Evolutionary conservation across 2,329 filamentous ascomycete species (phyloP), one percentile per base, ranked within the genome.

Genomic region (Hypoxylon sp.): DNA sequence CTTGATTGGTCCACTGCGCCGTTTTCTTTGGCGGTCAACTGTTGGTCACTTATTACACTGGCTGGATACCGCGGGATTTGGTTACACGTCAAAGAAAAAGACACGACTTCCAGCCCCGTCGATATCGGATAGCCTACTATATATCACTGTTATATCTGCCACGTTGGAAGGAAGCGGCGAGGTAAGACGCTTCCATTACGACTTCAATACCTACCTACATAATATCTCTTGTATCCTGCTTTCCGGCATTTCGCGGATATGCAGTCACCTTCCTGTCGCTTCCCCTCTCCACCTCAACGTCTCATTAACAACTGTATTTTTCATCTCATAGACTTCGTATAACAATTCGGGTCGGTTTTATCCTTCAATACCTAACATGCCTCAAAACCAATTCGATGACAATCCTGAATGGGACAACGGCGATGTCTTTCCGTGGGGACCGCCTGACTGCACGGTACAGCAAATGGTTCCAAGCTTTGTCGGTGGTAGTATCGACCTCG

Each of bases 21-120:
- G 13, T 57, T 51, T 45, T 41, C 34, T 52, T 25, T 59, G 49
- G 67, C 60, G 63, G 67, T 69, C 67, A 62, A 46, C 48, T 52
- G 56, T 38, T 60, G 43, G 53, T 48, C 58, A 25, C 10, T 46
- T 46, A 52, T 61, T 50, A 51, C 45, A 48, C 49, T 49, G 46
- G 45, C 34, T 49, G 36, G 59, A 60, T 53, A 51, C 56, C 14
- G 56, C 43, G 23, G 46, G 49, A 60, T 64, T 57, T 53, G 61
- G 49, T 23, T 58, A 59, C 28, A 61, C 21, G 10, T 46, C 41
- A 38, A 34, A 34, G 38, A 48, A 57, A 60, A 38, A 30, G 21
- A 59, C 56, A 57, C 57, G 57, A 30, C 28, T n/a, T 36, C 36
- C 23, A 60, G 51, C 45, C 45, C 63, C 30, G 34, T 60, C 45